Evolutionary conservation across 345 rosid species (phyloP).

Genomic region (Tarenaya hassleriana): DNA sequence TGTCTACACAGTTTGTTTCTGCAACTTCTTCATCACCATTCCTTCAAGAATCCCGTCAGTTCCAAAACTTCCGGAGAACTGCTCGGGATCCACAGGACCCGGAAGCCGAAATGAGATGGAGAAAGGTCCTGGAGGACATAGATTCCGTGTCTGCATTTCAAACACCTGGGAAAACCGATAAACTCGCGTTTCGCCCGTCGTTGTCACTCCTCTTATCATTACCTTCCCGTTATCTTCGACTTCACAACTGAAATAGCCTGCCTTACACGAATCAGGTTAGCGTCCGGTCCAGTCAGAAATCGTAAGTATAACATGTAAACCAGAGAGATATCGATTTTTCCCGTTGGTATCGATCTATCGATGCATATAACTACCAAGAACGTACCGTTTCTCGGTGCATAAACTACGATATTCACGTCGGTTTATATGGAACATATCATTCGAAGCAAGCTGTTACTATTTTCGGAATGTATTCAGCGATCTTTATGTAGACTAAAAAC

Average conservation of each 20-base stretch:
- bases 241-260: slow-evolving; percentile 52
- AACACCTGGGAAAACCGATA: slow-evolving; percentile 37
- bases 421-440: too few species aligned
- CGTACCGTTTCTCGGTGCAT: too few species aligned
- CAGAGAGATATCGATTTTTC: too few species aligned
- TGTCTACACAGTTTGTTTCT: slow-evolving; percentile 4
- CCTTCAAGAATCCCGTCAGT: slow-evolving; percentile 51
- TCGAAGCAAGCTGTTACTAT: too few species aligned
- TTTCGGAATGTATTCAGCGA: too few species aligned
- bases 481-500: too few species aligned
- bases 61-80: slow-evolving; percentile 44
- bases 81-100: slow-evolving; percentile 47
- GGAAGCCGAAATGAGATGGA: slow-evolving; percentile 51
- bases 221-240: slow-evolving; percentile 46
- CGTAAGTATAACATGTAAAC: too few species aligned
- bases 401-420: too few species aligned
- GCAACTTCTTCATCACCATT: slow-evolving; percentile 38
- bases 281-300: not conserved
- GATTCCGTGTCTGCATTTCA: slow-evolving; percentile 49
- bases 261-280: not conserved
- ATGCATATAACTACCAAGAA: too few species aligned
- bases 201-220: slow-evolving; percentile 48
- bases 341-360: too few species aligned
- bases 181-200: slow-evolving; percentile 56
- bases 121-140: slow-evolving; percentile 51